These are phyloP conservation scores for Xanthoconium separans DNA, from an alignment of 1,284 basidiomycete species.

Conservation along the genomic window DNA sequence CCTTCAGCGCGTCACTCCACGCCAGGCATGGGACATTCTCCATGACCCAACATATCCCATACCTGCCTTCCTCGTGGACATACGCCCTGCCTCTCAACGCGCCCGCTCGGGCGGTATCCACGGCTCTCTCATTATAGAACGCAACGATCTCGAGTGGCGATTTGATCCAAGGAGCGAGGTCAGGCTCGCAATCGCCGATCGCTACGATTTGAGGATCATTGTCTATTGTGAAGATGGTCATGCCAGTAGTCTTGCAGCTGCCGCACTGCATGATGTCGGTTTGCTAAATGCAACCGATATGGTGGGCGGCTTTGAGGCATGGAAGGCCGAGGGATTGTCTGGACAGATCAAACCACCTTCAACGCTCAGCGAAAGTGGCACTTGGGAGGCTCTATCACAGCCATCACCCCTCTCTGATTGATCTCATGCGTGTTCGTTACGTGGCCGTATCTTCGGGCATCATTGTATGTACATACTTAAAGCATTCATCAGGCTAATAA, in stretches of 20 bases:
- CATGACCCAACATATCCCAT: slow-evolving; percentile 49
- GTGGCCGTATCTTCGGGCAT: not conserved
- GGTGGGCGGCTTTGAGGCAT: slow-evolving; percentile 68
- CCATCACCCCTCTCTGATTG: slow-evolving; percentile 24
- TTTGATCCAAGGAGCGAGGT: slow-evolving; percentile 64
- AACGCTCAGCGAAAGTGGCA: slow-evolving; percentile 28
- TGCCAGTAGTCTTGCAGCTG: slow-evolving; percentile 68
- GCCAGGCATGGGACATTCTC: slow-evolving; percentile 60
- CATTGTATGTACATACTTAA: not conserved
- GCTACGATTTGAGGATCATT: slow-evolving; percentile 70
- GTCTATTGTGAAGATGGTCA: slow-evolving; percentile 71
- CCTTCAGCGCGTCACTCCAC: slow-evolving; percentile 59
- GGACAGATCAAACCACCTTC: slow-evolving; percentile 37
- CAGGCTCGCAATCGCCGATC: slow-evolving; percentile 59
- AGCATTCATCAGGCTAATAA: no score
- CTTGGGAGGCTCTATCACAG: slow-evolving; percentile 30
- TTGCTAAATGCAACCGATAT: slow-evolving; percentile 72
- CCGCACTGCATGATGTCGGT: slow-evolving; percentile 63
- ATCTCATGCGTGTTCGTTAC: not conserved
- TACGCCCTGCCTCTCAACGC: slow-evolving; percentile 60
- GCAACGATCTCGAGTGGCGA: slow-evolving; percentile 72
- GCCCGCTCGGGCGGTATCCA: slow-evolving; percentile 53
- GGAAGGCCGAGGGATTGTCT: slow-evolving; percentile 64
- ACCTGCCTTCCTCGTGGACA: slow-evolving; percentile 73
- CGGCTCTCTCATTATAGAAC: slow-evolving; percentile 65